Base-by-base conservation (phyloP, 2,329 filamentous ascomycete species). In the Annulohypoxylon truncatum region DNA sequence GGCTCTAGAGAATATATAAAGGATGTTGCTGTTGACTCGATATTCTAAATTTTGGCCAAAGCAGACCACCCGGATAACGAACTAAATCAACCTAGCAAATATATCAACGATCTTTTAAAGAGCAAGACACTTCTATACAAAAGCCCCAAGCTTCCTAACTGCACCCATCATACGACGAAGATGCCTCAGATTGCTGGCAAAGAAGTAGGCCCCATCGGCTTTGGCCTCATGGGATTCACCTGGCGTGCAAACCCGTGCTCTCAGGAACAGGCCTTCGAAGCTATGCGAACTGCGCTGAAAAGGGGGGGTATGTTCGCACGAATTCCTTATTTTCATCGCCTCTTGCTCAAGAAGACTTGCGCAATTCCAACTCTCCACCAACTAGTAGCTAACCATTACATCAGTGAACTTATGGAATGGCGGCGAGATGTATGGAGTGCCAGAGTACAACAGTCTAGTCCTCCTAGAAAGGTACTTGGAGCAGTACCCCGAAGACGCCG, bases 401-500 rank as follows among this genome's bases (percentile, higher is more conserved):
- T 8, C 4, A 62, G 64, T 46, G 38, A 77, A 77, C 69, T 77
- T 79, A 52, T 88, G 85, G 85, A 87, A 87, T 56, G 84, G 79
- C 3, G 85, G 82, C 57, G 83, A 87, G 69, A 80, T 87, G 66
- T 89, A 89, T 74, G 86, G 86, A 15, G 72, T 77, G 1, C 80
- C 81, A 0, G 79, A 83, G 5, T 80, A 80, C 68, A 86, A 87
- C 74, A 85, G 83, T 2, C 75, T 87, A 40, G 79, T 82, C 38
- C 78, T 89, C 28, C 75, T 89, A 18, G 80, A 84, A 51, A 76
- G 79, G 13, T 89, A 89, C 75, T 87, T 89, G 70, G 80, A 80
- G 50, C 79, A 82, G 67, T 83, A 88, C 73, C 86, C 86, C 0
- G 83, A 85, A 66, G 83, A 88, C 66, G 85, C 85, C 3, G 78